Evolutionary conservation across 2,329 filamentous ascomycete genomes (phyloP), one percentile per base, ranked within the genome.

Genomic region (Alternaria hordeiaustralica): DNA sequence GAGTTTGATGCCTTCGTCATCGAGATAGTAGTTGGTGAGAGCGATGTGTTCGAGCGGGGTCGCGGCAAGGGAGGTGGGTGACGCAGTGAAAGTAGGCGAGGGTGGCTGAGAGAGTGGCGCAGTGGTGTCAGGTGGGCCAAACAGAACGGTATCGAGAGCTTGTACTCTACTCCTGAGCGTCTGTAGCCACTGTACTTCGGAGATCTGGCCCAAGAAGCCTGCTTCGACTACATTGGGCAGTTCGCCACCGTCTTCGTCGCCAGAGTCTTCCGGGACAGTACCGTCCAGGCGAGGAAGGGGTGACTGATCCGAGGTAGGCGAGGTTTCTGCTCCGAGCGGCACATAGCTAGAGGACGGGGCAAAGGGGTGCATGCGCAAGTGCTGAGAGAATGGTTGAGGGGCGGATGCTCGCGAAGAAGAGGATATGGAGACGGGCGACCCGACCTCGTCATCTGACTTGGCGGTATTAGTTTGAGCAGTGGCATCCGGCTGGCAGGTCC

Each of bases 161-260:
- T 65, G 58, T 2, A 59, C 28, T 20, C 56, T 41, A 15, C 18
- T 51, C n/a, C 50, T 28, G 5, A 74, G 66, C 21, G 60, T 66
- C 11, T 63, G 67, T 5, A 72, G 55, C 71, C 71, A 72, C 26
- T 69, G 66, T 3, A 71, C 61, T 50, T 73, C 71, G 2, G 70
- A 75, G 15, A 66, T 69, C 30, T 67, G 62, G 6, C 69, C 69
- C 11, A 68, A 18, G 21, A 50, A 63, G 3, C 61, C 61, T 9
- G 57, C 61, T 60, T 63, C 61, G 12, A 56, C 51, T 26, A 63
- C 18, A 30, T 36, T 23, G 9, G 20, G 25, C 8, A n/a, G n/a
- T 3, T 54, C 41, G 21, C 45, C 20, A 11, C 18, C 46, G 20
- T 53, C 26, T 30, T 54, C 60, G 6, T 63, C 45, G 2, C 12